Evolutionary conservation across 2,329 filamentous ascomycete species (phyloP), one percentile per base, ranked within the genome.

Genomic region (Pseudocercospora crystallina): DNA sequence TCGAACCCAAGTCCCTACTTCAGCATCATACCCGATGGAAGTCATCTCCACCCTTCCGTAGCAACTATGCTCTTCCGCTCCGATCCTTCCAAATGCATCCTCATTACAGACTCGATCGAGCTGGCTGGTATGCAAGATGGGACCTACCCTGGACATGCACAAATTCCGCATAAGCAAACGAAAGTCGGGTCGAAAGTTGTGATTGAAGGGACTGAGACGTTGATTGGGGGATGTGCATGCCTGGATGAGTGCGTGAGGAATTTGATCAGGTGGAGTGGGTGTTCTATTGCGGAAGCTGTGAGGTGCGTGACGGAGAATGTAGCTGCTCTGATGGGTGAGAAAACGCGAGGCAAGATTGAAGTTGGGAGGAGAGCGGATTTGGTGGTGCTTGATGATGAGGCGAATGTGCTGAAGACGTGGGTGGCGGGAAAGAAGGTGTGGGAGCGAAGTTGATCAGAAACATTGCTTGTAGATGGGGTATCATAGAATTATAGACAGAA

Each of bases 81-180:
- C 65, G 89, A 94, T 59, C 89, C 89, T 0, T 83, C 87, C 40
- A 94, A 92, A 71, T 89, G 89, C 8, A 90, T 92, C 36, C 82
- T 80, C 39, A 73, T 80, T 51, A 80, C 78, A 1, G 79, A 81
- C 63, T 74, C 70, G 46, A 79, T 80, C 56, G 79, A 82, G 59
- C 71, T 82, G 2, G 76, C 76, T 8, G 77, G 76, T 7, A 66
- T 81, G 1, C 69, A 73, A 0, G 76, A 81, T 46, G 79, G 78
- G 1, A 69, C 72, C 0, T 75, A 81, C 53, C 74, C 76, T 0
- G 61, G 61, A 0, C 76, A 81, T 54, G 67, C 75, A 1, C 79
- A 81, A 57, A 79, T 81, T 14, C 71, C 76, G 1, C 69, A 70
- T 32, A 63, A 71, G 26, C 79, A 81, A 58, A 69, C 69, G 5